Percentiles rank a stretch among this genome's conserved stretches.
phyloP scores from a whole-genome alignment of 116 monocot species.

The Dioscorea cayenensis region DNA sequence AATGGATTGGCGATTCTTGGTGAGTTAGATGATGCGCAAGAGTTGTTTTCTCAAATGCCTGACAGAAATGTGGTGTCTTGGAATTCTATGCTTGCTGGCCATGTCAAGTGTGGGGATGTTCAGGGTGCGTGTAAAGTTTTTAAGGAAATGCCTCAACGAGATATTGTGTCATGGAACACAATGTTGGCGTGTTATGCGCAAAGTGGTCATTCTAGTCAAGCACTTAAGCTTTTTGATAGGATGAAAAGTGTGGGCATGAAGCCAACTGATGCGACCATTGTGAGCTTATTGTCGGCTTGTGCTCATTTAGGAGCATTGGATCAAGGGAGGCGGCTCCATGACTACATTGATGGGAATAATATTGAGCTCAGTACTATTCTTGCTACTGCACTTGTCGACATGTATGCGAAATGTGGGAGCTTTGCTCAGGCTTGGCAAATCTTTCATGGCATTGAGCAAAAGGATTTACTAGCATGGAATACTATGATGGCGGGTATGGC shows the following conservation, averaged over 20 bases:
- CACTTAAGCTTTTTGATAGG: slow-evolving; percentile 20
- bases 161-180: slow-evolving; percentile 39
- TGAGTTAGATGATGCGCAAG: slow-evolving; percentile 7
- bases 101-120: slow-evolving; percentile 24
- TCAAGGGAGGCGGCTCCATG: slow-evolving; percentile 13
- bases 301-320: slow-evolving; percentile 25
- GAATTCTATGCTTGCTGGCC: slow-evolving; percentile 43
- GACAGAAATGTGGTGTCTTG: slow-evolving; percentile 24
- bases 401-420: slow-evolving; percentile 74
- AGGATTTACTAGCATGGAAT: slow-evolving; percentile 45
- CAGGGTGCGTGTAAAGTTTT: slow-evolving; percentile 24
- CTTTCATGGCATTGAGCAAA: slow-evolving; percentile 23
- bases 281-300: slow-evolving; percentile 30
- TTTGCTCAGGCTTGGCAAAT: slow-evolving; percentile 19
- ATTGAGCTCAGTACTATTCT: slow-evolving; percentile 21
- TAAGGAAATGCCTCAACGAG: slow-evolving; percentile 19
- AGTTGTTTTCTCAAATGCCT: slow-evolving; percentile 28
- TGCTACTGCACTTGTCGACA: slow-evolving; percentile 53
- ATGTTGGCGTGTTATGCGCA: slow-evolving; percentile 27
- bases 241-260: slow-evolving; percentile 11
- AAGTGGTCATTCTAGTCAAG: slow-evolving; percentile 18
- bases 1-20: slow-evolving; percentile 17
- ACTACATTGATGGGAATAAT: slow-evolving; percentile 5
- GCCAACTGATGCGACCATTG: slow-evolving; percentile 28
- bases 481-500: slow-evolving; percentile 37